Conservation (phyloP, 1,284 basidiomycete species). For the Trametes hirsuta region DNA sequence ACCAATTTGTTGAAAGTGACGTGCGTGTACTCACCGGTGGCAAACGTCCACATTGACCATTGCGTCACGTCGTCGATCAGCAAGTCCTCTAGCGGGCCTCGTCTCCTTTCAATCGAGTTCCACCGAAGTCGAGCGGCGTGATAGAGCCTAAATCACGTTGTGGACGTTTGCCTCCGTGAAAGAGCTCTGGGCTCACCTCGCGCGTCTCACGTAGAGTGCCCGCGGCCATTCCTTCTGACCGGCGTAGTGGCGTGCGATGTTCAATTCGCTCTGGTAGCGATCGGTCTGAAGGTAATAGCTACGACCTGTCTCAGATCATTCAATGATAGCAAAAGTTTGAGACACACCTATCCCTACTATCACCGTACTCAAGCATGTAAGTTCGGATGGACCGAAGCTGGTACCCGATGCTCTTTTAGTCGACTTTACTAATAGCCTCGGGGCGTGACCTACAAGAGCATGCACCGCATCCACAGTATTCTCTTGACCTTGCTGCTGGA, state of each 20-base stretch:
- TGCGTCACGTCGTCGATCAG: conserved; percentile 83
- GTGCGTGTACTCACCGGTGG: conserved; percentile 49
- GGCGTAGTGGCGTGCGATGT: conserved; percentile 66
- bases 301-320: neutral
- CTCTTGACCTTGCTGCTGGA: conserved; percentile 77
- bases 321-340: neutral
- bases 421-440: too few relatives aligned
- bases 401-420: too few relatives aligned
- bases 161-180: neutral
- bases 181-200: conserved; percentile 46
- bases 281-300: conserved; percentile 66
- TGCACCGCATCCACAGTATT: conserved; percentile 89
- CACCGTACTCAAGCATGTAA: conserved; percentile 72
- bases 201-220: conserved; percentile 65
- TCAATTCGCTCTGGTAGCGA: conserved; percentile 62
- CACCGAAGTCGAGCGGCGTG: conserved; percentile 70
- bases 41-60: conserved; percentile 87
- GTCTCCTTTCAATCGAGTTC: conserved; percentile 73
- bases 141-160: conserved; percentile 49
- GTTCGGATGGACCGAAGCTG: conserved; percentile 68
- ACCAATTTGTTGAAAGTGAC: neutral
- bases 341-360: conserved; percentile 62
- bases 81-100: conserved; percentile 73
- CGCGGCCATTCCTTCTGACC: conserved; percentile 74
- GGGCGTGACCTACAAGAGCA: conserved; percentile 51